A percentile compares a stretch with the other conserved stretches of the same genome.
Evolutionary conservation across 2,329 filamentous ascomycete genomes (phyloP).

Genomic region (Fonsecaea erecta): DNA sequence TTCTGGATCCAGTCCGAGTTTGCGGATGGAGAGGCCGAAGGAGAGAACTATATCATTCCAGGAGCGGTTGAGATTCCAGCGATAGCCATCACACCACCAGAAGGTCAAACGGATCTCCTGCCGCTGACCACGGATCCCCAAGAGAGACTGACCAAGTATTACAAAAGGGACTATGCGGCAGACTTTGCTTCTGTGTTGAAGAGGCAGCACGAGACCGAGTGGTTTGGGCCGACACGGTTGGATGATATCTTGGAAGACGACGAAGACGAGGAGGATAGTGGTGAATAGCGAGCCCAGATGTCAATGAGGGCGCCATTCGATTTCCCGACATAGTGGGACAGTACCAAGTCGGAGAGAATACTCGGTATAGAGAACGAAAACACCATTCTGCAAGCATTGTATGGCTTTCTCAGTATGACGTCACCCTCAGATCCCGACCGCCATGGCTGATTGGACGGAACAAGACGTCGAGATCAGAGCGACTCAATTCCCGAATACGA

Average conservation of each 20-base stretch:
- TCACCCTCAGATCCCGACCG: not conserved
- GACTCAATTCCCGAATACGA: conserved; percentile 2
- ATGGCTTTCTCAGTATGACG: not conserved
- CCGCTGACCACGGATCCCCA: conserved; percentile 4
- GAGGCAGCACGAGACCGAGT: not conserved
- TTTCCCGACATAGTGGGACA: not conserved
- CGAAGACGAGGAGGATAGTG: conserved; percentile 3
- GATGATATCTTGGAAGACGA: conserved; percentile 23
- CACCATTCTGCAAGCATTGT: not conserved
- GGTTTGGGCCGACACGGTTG: not conserved
- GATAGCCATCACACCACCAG: conserved; percentile 20
- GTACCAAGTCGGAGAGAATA: too few relatives aligned
- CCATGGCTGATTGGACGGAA: not conserved
- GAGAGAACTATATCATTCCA: conserved; percentile 26
- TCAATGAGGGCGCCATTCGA: not conserved
- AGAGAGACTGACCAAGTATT: conserved; percentile 14
- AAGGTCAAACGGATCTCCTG: conserved; percentile 8
- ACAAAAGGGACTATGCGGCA: conserved; percentile 14
- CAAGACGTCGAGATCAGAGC: not conserved
- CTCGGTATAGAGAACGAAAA: not conserved
- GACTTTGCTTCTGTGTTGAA: conserved; percentile 4
- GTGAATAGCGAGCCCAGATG: not conserved
- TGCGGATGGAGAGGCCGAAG: conserved; percentile 16
- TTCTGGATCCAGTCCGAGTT: conserved; percentile 20
- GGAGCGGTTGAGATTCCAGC: conserved; percentile 12